Evolutionary conservation across 331 rosid genomes (phyloP).

Genomic region (Acacia concinna): DNA sequence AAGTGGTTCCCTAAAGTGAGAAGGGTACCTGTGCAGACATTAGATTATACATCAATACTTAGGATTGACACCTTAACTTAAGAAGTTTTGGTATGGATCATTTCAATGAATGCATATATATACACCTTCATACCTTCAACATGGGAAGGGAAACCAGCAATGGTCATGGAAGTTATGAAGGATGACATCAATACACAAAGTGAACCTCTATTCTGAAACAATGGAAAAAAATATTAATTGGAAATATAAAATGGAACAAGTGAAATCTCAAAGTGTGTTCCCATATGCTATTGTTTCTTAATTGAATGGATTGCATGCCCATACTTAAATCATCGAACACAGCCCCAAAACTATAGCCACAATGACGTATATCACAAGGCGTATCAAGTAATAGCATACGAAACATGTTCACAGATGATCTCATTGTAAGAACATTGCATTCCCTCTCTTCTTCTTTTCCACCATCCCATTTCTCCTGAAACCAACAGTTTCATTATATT

Average conservation of each 20-base stretch:
- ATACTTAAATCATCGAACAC: slow-evolving; percentile 40
- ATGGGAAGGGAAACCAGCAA: slow-evolving; percentile 87
- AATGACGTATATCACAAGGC: slow-evolving; percentile 44
- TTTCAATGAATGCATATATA: not conserved
- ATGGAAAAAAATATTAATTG: not conserved
- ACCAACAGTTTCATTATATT: not conserved
- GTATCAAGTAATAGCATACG: slow-evolving; percentile 78
- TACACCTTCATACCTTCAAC: slow-evolving; percentile 75
- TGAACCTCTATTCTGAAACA: slow-evolving; percentile 57
- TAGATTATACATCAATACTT: no score
- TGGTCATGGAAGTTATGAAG: slow-evolving; percentile 73
- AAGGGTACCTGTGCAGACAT: no score
- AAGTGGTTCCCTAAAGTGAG: no score
- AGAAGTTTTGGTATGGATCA: not conserved
- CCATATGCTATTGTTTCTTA: not conserved
- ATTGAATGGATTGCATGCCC: slow-evolving; percentile 44
- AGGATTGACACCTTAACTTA: no score
- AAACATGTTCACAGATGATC: slow-evolving; percentile 58
- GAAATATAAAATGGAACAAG: not conserved
- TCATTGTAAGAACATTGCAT: slow-evolving; percentile 48
- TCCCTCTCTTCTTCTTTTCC: slow-evolving; percentile 37
- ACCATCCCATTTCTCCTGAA: slow-evolving; percentile 33
- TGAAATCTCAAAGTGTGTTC: no score
- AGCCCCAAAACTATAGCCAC: slow-evolving; percentile 47
- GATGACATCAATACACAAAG: slow-evolving; percentile 42